A percentile compares a stretch with the other conserved stretches of the same genome.
phyloP scores from a whole-genome alignment of 140 eudicot species.

The Anethum foeniculum region DNA sequence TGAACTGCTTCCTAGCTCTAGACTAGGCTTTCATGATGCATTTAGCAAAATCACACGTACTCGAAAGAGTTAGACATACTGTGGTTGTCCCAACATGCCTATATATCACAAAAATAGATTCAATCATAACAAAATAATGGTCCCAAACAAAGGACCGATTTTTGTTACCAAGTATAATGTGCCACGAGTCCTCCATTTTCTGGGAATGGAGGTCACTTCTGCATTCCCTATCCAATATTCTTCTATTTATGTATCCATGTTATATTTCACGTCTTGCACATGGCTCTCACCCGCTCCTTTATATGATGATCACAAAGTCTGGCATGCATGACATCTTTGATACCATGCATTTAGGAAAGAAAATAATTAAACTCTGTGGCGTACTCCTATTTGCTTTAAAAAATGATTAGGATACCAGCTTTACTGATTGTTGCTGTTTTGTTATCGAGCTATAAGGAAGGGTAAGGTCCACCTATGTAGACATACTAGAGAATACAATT shows the following conservation, averaged over 20 bases:
- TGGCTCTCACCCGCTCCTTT: background rate
- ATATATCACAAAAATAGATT: background rate
- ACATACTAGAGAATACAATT: background rate
- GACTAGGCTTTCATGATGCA: background rate
- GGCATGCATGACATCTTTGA: background rate
- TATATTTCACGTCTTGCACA: conserved; percentile 3
- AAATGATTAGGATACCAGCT: background rate
- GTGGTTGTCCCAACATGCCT: background rate
- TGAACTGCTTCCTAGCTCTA: no score
- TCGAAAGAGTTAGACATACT: background rate
- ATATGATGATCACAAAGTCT: background rate
- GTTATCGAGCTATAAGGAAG: background rate
- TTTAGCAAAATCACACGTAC: background rate
- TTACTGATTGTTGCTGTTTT: background rate
- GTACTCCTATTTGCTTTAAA: background rate
- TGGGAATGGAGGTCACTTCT: background rate
- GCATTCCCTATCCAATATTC: background rate
- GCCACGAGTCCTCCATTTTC: background rate
- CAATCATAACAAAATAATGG: background rate
- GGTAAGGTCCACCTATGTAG: background rate
- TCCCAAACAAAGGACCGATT: conserved; percentile 6
- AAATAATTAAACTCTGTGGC: background rate
- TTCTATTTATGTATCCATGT: background rate
- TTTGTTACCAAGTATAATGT: background rate
- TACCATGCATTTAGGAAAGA: background rate